Percentiles rank a stretch among this genome's conserved stretches.
These are phyloP conservation scores for Claviceps maximensis DNA, from an alignment of 2,329 filamentous ascomycete genomes.

Conservation along the genomic window DNA sequence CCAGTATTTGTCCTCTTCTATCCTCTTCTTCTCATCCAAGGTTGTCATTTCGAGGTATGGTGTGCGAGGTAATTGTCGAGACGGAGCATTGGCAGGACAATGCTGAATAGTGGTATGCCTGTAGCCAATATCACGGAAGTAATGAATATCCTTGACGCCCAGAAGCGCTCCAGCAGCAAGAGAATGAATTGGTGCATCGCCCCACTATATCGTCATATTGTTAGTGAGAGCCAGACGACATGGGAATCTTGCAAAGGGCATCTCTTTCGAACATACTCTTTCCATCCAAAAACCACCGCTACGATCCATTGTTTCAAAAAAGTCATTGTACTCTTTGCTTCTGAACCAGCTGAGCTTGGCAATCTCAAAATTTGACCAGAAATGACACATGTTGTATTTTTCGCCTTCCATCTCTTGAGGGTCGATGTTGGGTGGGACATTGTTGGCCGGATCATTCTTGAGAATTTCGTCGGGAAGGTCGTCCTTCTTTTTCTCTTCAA, in stretches of 20 bases:
- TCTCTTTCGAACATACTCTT: conserved; percentile 44
- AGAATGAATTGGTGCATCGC: conserved; percentile 95
- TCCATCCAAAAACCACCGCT: conserved; percentile 99
- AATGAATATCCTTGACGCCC: conserved; percentile 74
- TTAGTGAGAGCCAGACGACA: conserved; percentile 12
- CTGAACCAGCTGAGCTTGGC: conserved; percentile 89
- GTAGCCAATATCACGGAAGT: conserved; percentile 98
- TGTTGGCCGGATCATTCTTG: conserved; percentile 57
- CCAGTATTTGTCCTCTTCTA: conserved; percentile 95
- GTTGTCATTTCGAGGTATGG: conserved; percentile 77
- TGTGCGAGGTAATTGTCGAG: conserved; percentile 66
- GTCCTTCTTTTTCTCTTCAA: conserved; percentile 49
- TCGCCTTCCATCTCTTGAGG: conserved; percentile 93
- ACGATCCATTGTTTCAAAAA: conserved; percentile 97
- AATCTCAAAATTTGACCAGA: conserved; percentile 99
- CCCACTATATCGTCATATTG: conserved; percentile 54
- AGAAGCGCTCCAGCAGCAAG: conserved; percentile 85
- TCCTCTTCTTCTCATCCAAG: conserved; percentile 64
- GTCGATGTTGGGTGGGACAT: conserved; percentile 67
- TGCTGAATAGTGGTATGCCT: conserved; percentile 98
- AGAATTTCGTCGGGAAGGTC: conserved; percentile 71
- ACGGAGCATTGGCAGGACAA: conserved; percentile 89
- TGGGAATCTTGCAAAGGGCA: background rate
- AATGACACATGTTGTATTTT: conserved; percentile 99
- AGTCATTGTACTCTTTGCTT: conserved; percentile 93